Evolutionary conservation across 139 green algal genomes (phyloP).

Genomic region (Haematococcus sp.): DNA sequence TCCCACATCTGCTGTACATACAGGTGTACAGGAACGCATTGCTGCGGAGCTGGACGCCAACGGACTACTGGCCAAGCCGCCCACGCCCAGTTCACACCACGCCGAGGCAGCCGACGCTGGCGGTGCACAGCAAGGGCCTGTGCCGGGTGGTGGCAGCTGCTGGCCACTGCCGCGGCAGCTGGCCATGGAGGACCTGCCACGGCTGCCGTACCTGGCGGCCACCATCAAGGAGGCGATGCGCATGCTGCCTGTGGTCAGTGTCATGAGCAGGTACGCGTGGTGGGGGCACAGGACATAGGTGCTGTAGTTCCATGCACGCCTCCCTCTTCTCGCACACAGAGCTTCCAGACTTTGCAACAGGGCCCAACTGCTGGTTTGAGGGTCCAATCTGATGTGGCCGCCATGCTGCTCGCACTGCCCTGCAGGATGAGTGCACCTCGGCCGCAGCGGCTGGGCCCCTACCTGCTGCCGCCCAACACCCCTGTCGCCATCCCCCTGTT

Average conservation of each 20-base stretch:
- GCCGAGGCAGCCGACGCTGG: too few relatives aligned
- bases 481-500: constrained; percentile 42
- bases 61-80: constrained; percentile 39
- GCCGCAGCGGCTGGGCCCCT: constrained; percentile 9
- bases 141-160: too few relatives aligned
- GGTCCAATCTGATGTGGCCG: not conserved
- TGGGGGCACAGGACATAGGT: not conserved
- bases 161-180: constrained; percentile 11
- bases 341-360: not conserved
- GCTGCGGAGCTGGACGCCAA: constrained; percentile 42
- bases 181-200: constrained; percentile 12
- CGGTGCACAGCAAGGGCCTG: too few relatives aligned
- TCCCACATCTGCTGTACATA: too few relatives aligned
- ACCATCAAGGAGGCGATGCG: constrained; percentile 47
- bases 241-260: constrained; percentile 51
- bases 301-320: not conserved
- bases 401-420: too few relatives aligned
- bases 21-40: constrained; percentile 42
- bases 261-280: constrained; percentile 38
- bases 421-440: not conserved
- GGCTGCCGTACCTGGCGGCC: constrained; percentile 14
- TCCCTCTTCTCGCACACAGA: not conserved
- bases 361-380: not conserved
- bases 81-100: too few relatives aligned
- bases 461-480: constrained; percentile 15